A percentile compares a stretch with the other conserved stretches of the same genome.
phyloP scores from a whole-genome alignment of 176 grass and related monocot species.

The Zea mays region DNA sequence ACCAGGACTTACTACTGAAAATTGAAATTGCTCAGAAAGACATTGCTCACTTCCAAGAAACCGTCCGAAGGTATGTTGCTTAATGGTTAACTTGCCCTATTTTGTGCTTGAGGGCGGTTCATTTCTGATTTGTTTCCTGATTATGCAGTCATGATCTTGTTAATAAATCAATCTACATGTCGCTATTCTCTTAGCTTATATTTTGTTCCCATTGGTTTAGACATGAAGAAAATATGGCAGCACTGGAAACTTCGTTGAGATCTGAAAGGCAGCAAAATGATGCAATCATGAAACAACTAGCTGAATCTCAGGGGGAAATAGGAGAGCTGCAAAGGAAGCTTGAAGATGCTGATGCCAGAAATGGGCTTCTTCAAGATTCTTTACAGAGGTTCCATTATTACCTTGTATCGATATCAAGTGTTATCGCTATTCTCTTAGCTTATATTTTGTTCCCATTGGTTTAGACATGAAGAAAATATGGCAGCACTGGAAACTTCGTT shows the following conservation, averaged over 20 bases:
- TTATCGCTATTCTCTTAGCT: not conserved
- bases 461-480: conserved; percentile 57
- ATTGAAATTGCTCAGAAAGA: conserved; percentile 59
- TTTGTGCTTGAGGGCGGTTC: conserved; percentile 12
- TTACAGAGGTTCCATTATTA: conserved; percentile 63
- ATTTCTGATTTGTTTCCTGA: conserved; percentile 25
- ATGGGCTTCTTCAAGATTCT: too few relatives aligned
- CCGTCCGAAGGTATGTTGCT: conserved; percentile 53
- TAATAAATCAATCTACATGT: conserved; percentile 31
- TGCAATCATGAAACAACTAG: too few relatives aligned
- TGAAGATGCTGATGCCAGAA: too few relatives aligned
- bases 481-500: conserved; percentile 50
- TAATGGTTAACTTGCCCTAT: conserved; percentile 23
- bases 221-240: conserved; percentile 47
- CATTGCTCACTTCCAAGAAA: conserved; percentile 57
- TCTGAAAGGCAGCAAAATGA: conserved; percentile 54
- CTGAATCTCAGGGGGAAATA: too few relatives aligned
- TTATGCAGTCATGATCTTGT: conserved; percentile 20
- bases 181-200: conserved; percentile 19
- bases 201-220: conserved; percentile 49
- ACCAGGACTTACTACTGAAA: conserved; percentile 52
- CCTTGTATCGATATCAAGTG: conserved; percentile 35
- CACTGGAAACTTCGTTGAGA: conserved; percentile 55
- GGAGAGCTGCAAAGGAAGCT: too few relatives aligned
- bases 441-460: conserved; percentile 41